Evolutionary conservation across 2,329 filamentous ascomycete species (phyloP).

Genomic region (Zymoseptoria pseudotritici): DNA sequence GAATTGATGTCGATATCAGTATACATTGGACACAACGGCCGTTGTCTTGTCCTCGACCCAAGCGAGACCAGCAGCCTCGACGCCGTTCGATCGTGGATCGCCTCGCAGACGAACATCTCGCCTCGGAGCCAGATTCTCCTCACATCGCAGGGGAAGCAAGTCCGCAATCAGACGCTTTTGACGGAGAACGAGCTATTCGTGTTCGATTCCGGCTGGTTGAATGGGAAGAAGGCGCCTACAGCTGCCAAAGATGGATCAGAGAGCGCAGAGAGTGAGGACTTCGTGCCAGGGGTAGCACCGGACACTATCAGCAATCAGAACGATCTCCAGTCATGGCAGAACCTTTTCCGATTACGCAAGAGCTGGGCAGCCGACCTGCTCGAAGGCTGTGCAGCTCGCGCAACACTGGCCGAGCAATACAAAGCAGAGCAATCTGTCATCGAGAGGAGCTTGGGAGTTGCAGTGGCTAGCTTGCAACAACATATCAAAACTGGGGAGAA

Average conservation of each 20-base stretch:
- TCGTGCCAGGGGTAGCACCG: constrained; percentile 58
- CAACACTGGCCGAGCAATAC: constrained; percentile 54
- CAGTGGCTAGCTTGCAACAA: constrained; percentile 73
- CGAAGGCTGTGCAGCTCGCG: constrained; percentile 61
- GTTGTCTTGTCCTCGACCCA: constrained; percentile 72
- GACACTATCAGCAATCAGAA: constrained; percentile 74
- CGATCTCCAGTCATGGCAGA: constrained; percentile 79
- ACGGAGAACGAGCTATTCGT: constrained; percentile 87
- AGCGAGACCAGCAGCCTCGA: constrained; percentile 72
- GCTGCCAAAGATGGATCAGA: constrained; percentile 37
- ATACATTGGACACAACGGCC: constrained; percentile 92
- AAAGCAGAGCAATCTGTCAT: constrained; percentile 70
- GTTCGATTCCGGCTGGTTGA: constrained; percentile 64
- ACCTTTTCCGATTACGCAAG: constrained; percentile 71
- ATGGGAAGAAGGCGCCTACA: constrained; percentile 21
- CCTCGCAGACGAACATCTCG: constrained; percentile 65
- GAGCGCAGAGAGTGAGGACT: constrained; percentile 38
- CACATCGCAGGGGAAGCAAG: constrained; percentile 74
- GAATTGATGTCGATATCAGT: constrained; percentile 67
- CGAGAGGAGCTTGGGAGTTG: constrained; percentile 71
- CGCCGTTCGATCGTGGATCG: constrained; percentile 75
- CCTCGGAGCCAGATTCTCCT: constrained; percentile 76
- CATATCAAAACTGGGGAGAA: constrained; percentile 65
- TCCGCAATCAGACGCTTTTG: constrained; percentile 71
- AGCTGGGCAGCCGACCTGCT: constrained; percentile 69